Evolutionary conservation across 2,329 filamentous ascomycete species (phyloP).

Genomic region (Trichoderma atrobrunneum): DNA sequence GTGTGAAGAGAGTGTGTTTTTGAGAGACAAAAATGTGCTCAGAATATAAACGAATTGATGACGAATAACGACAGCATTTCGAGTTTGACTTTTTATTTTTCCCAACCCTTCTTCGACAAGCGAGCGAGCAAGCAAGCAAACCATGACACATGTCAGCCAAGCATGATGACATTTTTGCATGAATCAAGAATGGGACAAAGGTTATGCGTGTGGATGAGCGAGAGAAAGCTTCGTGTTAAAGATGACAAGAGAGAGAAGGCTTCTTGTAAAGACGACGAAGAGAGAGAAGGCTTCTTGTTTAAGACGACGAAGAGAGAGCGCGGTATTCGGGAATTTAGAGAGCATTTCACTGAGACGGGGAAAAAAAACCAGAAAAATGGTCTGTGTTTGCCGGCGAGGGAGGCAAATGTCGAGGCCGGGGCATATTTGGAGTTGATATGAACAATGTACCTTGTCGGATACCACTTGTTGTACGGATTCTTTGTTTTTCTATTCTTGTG

Average conservation of each 20-base stretch:
- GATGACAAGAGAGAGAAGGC: too few relatives aligned
- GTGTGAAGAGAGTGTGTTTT: not conserved
- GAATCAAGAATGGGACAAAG: not conserved
- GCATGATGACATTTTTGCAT: not conserved
- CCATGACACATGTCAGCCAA: not conserved
- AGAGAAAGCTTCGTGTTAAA: not conserved
- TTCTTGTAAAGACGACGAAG: not conserved
- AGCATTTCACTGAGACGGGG: slow-evolving; percentile 21
- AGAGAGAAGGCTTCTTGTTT: too few relatives aligned
- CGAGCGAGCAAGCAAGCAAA: not conserved
- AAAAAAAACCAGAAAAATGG: not conserved
- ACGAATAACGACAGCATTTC: not conserved
- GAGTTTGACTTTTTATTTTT: not conserved
- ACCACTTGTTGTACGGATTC: slow-evolving; percentile 27
- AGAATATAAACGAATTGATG: not conserved
- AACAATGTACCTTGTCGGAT: slow-evolving; percentile 27
- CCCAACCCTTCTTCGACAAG: slow-evolving; percentile 9
- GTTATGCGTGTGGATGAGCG: not conserved
- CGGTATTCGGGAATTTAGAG: slow-evolving; percentile 15
- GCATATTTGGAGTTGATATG: slow-evolving; percentile 17
- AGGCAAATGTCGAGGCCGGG: not conserved
- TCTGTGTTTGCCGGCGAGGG: not conserved
- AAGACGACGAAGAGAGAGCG: not conserved
- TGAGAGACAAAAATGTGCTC: not conserved
- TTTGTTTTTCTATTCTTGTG: not conserved